phyloP scores from a whole-genome alignment of 352 stramenopile genomes.

The Phytophthora idaei region DNA sequence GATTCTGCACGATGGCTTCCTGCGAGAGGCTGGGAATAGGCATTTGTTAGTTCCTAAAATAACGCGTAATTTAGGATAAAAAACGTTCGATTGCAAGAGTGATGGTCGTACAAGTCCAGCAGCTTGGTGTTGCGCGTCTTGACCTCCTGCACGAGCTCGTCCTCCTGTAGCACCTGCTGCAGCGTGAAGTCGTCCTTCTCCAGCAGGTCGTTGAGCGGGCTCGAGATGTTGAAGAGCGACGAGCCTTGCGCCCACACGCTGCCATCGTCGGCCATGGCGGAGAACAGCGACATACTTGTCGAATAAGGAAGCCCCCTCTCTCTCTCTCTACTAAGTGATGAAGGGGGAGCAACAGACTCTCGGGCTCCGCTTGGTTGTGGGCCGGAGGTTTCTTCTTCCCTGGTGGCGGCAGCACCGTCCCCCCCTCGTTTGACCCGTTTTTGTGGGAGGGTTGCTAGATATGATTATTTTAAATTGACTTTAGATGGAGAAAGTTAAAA shows the following conservation, averaged over 20 bases:
- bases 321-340: neutral
- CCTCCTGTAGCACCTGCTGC: constrained; percentile 94
- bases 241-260: constrained; percentile 86
- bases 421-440: constrained; percentile 35
- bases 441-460: neutral
- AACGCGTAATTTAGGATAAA: neutral
- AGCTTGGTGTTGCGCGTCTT: constrained; percentile 95
- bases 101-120: constrained; percentile 89
- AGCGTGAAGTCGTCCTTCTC: constrained; percentile 94
- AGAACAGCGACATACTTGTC: constrained; percentile 80
- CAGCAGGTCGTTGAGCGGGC: constrained; percentile 95
- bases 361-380: constrained; percentile 25
- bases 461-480: neutral
- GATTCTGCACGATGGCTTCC: constrained; percentile 65
- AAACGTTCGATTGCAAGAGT: neutral
- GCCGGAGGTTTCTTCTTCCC: constrained; percentile 42
- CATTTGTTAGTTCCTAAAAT: constrained; percentile 6
- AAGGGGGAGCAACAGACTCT: constrained; percentile 11
- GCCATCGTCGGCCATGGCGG: constrained; percentile 77
- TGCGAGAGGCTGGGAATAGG: constrained; percentile 61
- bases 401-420: constrained; percentile 30
- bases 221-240: constrained; percentile 91
- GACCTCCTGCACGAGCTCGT: constrained; percentile 98
- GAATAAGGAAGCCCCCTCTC: neutral
- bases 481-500: neutral